Evolutionary conservation across 2,329 filamentous ascomycete species (phyloP).

Genomic region (Exophiala lecanii-corni): DNA sequence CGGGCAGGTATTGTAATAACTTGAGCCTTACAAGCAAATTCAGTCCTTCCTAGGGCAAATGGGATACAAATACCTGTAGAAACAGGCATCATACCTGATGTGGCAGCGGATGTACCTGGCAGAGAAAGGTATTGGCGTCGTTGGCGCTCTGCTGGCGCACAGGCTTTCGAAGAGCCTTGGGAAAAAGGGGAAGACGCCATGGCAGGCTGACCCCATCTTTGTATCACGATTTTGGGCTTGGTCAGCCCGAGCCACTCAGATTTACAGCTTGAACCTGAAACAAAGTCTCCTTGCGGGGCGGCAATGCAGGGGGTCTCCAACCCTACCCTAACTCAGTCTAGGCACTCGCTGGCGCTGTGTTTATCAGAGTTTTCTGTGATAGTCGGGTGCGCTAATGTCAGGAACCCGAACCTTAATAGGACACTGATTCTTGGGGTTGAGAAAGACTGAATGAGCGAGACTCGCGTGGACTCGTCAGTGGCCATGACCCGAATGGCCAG

Average conservation of each 20-base stretch:
- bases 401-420: conserved; percentile 16
- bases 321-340: conserved; percentile 3
- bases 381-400: conserved; percentile 15
- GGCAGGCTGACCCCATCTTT: neutral
- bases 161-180: neutral
- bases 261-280: neutral
- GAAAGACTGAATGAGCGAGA: no score
- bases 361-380: conserved; percentile 1
- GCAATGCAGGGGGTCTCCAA: conserved; percentile 13
- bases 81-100: no score
- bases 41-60: no score
- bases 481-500: no score
- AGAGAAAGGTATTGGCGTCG: neutral
- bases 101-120: neutral
- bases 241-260: neutral
- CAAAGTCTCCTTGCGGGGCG: neutral
- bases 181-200: neutral
- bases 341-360: neutral
- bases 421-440: neutral
- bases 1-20: no score
- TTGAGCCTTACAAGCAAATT: no score
- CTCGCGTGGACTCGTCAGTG: no score
- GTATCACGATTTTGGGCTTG: neutral
- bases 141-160: no score
- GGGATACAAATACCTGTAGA: no score